Conservation (phyloP, 2,329 filamentous ascomycete genomes). For the Thermochaetoides dissita region DNA sequence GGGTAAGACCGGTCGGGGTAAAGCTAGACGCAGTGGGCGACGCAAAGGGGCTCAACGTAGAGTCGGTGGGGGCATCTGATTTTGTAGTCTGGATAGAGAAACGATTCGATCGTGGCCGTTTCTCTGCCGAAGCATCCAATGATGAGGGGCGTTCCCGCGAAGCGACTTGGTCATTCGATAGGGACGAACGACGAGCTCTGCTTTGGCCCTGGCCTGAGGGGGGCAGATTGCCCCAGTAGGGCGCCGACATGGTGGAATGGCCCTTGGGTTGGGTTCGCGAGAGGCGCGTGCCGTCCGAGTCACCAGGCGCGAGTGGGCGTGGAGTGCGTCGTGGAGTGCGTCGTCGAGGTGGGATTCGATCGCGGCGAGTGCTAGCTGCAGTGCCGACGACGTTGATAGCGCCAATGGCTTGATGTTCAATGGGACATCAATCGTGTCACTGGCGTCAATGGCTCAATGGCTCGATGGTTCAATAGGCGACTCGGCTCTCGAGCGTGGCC, state of each 20-base stretch:
- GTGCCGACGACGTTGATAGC: no score
- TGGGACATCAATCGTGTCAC: no score
- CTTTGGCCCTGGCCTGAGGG: conserved; percentile 26
- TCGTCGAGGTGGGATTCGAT: conserved; percentile 1
- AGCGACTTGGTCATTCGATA: conserved; percentile 19
- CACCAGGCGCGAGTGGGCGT: conserved; percentile 8
- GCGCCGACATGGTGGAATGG: conserved; percentile 28
- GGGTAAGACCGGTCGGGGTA: conserved; percentile 37
- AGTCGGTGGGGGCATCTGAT: conserved; percentile 42
- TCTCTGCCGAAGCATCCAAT: conserved; percentile 23
- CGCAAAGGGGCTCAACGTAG: conserved; percentile 42
- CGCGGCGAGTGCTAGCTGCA: no score
- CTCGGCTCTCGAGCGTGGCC: no score
- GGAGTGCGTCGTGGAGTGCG: conserved; percentile 6
- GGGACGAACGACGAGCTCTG: conserved; percentile 25
- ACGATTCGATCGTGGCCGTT: conserved; percentile 33
- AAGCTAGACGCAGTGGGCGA: conserved; percentile 41
- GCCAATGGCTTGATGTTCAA: no score
- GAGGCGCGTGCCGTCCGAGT: neutral
- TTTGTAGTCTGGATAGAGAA: conserved; percentile 41
- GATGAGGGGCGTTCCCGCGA: conserved; percentile 20
- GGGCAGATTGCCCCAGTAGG: conserved; percentile 47
- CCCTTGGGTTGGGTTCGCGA: conserved; percentile 9
- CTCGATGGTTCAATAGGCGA: no score
- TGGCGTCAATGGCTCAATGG: no score